Evolutionary conservation across 371 early-diverging fungal genomes (phyloP).

Genomic region (Lichtheimia ramosa): DNA sequence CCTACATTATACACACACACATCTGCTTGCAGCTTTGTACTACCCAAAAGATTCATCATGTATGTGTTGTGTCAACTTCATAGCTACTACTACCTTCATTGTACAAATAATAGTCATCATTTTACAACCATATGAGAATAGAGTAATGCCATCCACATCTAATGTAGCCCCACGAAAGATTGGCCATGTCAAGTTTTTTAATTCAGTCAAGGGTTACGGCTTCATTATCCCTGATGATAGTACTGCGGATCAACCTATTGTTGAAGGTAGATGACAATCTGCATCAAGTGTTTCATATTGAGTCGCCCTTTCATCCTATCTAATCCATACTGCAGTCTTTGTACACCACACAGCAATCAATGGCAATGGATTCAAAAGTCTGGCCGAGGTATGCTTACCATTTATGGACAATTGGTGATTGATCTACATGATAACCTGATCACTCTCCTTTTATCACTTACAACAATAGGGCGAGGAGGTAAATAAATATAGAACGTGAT

Average conservation of each 20-base stretch:
- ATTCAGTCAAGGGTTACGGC: constrained; percentile 85
- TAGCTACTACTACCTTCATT: too few species aligned
- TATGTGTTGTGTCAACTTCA: too few species aligned
- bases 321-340: constrained; percentile 58
- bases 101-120: background rate
- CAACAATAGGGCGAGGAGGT: constrained; percentile 48
- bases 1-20: background rate
- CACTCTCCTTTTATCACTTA: too few species aligned
- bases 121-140: background rate
- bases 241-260: constrained; percentile 33
- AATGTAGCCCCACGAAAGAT: constrained; percentile 37
- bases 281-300: background rate
- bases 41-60: too few species aligned
- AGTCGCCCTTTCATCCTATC: background rate
- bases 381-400: constrained; percentile 65
- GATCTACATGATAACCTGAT: constrained; percentile 3
- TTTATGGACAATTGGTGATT: background rate
- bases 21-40: too few species aligned
- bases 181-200: constrained; percentile 88
- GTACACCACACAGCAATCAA: constrained; percentile 89
- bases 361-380: constrained; percentile 84
- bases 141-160: too few species aligned
- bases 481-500: constrained; percentile 2
- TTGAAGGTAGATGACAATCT: constrained; percentile 56
- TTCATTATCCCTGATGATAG: constrained; percentile 77